A percentile compares a stretch with the other conserved stretches of the same genome.
These are phyloP conservation scores for Aspergillus persii DNA, from an alignment of 2,329 filamentous ascomycete species.

Conservation along the genomic window DNA sequence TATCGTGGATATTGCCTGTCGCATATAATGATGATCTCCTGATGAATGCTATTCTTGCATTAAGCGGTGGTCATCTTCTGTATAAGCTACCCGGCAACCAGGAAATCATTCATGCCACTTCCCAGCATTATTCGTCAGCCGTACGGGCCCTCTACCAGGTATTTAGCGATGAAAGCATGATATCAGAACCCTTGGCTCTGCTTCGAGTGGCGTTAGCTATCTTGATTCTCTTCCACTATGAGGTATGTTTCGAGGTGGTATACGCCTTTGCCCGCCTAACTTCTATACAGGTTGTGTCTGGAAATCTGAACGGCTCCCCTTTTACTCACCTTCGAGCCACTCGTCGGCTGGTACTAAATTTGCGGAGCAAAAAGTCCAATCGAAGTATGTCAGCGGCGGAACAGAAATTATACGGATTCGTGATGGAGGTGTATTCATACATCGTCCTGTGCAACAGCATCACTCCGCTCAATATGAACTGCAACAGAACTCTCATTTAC, in stretches of 20 bases:
- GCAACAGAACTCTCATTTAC: not conserved
- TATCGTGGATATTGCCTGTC: not conserved
- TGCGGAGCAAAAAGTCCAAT: not conserved
- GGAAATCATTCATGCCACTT: not conserved
- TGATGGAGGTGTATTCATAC: not conserved
- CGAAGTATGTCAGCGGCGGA: not conserved
- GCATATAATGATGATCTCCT: not conserved
- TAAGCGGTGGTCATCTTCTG: not conserved
- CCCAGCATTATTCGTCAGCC: not conserved
- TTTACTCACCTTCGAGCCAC: not conserved
- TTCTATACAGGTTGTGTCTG: conserved; percentile 1
- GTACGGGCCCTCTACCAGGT: not conserved
- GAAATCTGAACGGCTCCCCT: not conserved
- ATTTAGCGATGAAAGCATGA: not conserved
- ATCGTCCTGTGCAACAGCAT: not conserved
- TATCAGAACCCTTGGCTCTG: not conserved
- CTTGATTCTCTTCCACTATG: not conserved
- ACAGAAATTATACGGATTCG: not conserved
- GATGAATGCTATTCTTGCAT: not conserved
- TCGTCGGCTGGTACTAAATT: not conserved
- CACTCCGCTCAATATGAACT: not conserved
- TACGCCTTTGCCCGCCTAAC: not conserved
- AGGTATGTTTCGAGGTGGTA: not conserved
- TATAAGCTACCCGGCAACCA: not conserved
- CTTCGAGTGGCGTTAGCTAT: not conserved